A percentile compares a stretch with the other conserved stretches of the same genome.
phyloP scores from a whole-genome alignment of 2,329 filamentous ascomycete genomes.

The Botrytis deweyae region DNA sequence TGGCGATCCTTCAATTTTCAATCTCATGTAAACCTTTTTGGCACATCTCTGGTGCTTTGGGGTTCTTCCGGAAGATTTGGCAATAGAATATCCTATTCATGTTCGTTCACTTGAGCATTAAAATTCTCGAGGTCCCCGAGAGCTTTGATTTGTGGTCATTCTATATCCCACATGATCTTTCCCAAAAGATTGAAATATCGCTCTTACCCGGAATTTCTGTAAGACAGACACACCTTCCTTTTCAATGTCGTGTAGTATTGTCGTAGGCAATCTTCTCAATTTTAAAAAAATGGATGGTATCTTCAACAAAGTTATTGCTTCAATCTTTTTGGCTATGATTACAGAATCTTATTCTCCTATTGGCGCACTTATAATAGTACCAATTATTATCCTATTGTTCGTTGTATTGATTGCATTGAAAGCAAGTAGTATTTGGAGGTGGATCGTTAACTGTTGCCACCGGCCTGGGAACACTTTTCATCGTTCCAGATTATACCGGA shows the following conservation, averaged over 20 bases:
- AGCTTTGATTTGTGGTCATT: neutral
- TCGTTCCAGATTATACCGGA: constrained; percentile 30
- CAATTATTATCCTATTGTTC: constrained; percentile 44
- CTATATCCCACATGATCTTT: neutral
- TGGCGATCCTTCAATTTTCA: neutral
- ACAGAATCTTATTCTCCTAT: constrained; percentile 43
- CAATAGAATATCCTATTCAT: neutral
- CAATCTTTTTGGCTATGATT: constrained; percentile 40
- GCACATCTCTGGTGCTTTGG: neutral
- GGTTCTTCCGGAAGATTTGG: neutral
- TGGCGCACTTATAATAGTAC: constrained; percentile 47
- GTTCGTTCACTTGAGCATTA: neutral
- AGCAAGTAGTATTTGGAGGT: constrained; percentile 31
- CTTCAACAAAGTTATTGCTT: constrained; percentile 30
- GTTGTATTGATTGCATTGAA: constrained; percentile 40
- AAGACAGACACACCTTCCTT: neutral
- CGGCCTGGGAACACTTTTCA: constrained; percentile 28
- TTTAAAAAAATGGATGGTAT: neutral
- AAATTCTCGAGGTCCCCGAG: neutral
- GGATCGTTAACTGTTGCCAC: constrained; percentile 27
- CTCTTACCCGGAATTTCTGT: neutral
- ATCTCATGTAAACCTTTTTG: neutral
- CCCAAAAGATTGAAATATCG: neutral
- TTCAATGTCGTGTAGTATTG: neutral
- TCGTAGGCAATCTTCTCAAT: neutral